phyloP scores from a whole-genome alignment of 1,284 basidiomycete species.

The Stereum hirsutum region DNA sequence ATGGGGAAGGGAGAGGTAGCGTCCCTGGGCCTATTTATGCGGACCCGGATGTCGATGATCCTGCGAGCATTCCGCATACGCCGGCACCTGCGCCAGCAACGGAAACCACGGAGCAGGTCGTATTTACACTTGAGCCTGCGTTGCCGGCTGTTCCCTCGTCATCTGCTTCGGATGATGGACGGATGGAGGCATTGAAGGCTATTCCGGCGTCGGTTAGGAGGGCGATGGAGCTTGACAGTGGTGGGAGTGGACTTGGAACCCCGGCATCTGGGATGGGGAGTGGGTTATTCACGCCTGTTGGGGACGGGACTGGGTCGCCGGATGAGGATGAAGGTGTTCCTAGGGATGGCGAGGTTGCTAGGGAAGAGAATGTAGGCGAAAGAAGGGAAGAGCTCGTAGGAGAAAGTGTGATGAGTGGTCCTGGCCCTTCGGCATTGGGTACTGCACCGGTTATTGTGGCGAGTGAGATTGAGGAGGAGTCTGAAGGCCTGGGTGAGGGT shows the following conservation, averaged over 20 bases:
- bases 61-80: conserved; percentile 11
- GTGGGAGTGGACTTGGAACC: too few species aligned
- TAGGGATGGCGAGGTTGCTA: too few species aligned
- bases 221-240: conserved; percentile 3
- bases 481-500: too few species aligned
- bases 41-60: conserved; percentile 31
- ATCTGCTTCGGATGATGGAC: too few species aligned
- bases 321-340: too few species aligned
- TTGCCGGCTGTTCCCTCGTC: conserved; percentile 1
- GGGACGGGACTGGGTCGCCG: conserved; percentile 4
- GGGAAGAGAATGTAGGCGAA: too few species aligned
- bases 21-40: conserved; percentile 22
- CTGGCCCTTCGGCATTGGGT: too few species aligned
- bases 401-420: too few species aligned
- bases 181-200: too few species aligned
- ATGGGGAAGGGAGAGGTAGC: neutral
- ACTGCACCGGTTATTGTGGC: too few species aligned
- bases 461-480: too few species aligned
- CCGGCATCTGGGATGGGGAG: conserved; percentile 1
- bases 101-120: neutral
- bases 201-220: conserved; percentile 5
- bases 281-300: conserved; percentile 12
- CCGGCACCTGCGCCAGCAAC: conserved; percentile 1
- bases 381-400: too few species aligned
- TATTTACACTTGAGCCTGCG: neutral